A percentile compares a stretch with the other conserved stretches of the same genome.
phyloP scores from a whole-genome alignment of 768 basidiomycete genomes.

The Daedaleopsis nitida region DNA sequence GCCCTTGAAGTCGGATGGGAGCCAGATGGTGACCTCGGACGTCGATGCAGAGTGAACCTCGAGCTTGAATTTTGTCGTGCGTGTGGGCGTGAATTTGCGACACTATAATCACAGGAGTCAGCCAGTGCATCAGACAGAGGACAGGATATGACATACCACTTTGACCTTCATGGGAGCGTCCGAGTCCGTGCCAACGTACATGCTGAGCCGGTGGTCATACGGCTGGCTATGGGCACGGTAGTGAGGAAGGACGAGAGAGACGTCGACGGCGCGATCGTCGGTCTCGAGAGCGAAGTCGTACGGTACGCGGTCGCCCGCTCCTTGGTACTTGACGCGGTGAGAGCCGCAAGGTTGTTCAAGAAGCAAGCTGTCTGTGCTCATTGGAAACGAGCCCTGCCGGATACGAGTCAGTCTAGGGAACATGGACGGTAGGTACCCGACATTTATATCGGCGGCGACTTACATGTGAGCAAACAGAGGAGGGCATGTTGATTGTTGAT shows the following conservation, averaged over 20 bases:
- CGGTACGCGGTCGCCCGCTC: conserved; percentile 43
- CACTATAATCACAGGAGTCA: too few relatives aligned
- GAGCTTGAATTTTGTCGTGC: conserved; percentile 44
- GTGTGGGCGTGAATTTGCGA: conserved; percentile 33
- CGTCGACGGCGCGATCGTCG: conserved; percentile 53
- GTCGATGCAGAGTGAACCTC: conserved; percentile 57
- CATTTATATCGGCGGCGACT: conserved; percentile 11
- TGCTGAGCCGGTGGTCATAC: conserved; percentile 67
- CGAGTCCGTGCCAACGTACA: conserved; percentile 58
- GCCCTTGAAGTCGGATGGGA: conserved; percentile 80
- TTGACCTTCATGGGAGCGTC: conserved; percentile 62
- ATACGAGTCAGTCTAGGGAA: too few relatives aligned
- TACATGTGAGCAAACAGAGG: conserved; percentile 22
- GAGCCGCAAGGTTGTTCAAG: conserved; percentile 45
- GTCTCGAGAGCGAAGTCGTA: conserved; percentile 70
- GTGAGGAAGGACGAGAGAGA: conserved; percentile 73
- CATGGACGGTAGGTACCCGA: too few relatives aligned
- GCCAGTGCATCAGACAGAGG: too few relatives aligned
- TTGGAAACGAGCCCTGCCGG: conserved; percentile 24
- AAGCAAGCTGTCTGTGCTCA: conserved; percentile 27
- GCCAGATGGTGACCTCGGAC: conserved; percentile 73
- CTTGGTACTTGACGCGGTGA: conserved; percentile 65
- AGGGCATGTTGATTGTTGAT: conserved; percentile 16
- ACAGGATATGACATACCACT: conserved; percentile 54
- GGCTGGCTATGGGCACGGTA: conserved; percentile 79